These are phyloP conservation scores for Saccharum hybrid DNA, from an alignment of 202 grass and related monocot species.

Conservation along the genomic window DNA sequence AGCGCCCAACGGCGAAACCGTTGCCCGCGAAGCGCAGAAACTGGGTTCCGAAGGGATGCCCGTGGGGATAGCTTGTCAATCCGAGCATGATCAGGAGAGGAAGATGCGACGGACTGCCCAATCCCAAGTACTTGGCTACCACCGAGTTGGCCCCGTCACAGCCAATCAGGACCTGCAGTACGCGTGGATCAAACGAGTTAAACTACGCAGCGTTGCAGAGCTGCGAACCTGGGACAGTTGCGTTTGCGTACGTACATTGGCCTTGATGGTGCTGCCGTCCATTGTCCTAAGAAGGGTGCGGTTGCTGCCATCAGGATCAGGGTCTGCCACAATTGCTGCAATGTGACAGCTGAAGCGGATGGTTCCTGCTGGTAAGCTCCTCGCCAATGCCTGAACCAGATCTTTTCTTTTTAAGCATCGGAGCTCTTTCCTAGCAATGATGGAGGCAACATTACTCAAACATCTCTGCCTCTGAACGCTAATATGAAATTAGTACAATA, in stretches of 20 bases:
- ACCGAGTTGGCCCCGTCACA: slow-evolving; percentile 56
- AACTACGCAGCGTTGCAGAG: too few species aligned
- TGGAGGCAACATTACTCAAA: too few species aligned
- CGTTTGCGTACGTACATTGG: slow-evolving; percentile 35
- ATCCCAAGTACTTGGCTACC: slow-evolving; percentile 43
- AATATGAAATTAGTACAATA: too few species aligned
- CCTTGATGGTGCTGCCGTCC: slow-evolving; percentile 48
- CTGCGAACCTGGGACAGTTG: not conserved
- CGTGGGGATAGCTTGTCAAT: slow-evolving; percentile 35
- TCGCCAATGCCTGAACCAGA: too few species aligned
- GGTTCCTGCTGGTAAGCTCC: too few species aligned
- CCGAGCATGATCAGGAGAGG: not conserved
- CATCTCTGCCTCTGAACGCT: too few species aligned
- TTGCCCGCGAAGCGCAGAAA: slow-evolving; percentile 15
- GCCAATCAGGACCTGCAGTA: slow-evolving; percentile 45
- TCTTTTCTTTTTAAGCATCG: too few species aligned
- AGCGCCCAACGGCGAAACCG: slow-evolving; percentile 11
- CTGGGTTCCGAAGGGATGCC: slow-evolving; percentile 29
- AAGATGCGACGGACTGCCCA: not conserved
- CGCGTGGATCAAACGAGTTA: not conserved
- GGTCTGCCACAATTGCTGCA: slow-evolving; percentile 36
- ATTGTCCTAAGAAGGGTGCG: slow-evolving; percentile 33
- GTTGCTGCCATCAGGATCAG: not conserved
- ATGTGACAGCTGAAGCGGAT: slow-evolving; percentile 35
- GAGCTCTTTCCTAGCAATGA: too few species aligned